phyloP scores from a whole-genome alignment of 495 filamentous ascomycete species.

The Lophiostoma macrostomum region DNA sequence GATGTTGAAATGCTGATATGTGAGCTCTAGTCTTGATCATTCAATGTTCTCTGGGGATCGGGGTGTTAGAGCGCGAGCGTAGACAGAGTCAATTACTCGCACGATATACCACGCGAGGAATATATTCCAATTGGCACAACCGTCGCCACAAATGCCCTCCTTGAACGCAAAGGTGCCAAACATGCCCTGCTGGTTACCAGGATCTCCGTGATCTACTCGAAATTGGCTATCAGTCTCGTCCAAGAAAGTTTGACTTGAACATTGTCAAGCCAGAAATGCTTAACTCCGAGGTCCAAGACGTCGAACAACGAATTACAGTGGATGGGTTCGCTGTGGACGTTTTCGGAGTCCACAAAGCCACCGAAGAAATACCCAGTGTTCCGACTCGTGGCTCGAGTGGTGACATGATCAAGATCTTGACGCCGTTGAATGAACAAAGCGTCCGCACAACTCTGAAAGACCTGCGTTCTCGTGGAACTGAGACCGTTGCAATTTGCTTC shows the following conservation, averaged over 20 bases:
- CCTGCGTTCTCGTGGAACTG: not conserved
- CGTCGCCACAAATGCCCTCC: not conserved
- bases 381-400: not conserved
- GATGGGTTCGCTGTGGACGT: not conserved
- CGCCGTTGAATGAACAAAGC: not conserved
- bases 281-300: not conserved
- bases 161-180: slow-evolving; percentile 1
- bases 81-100: too few species aligned
- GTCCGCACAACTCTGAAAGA: not conserved
- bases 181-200: not conserved
- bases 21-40: too few species aligned
- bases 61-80: too few species aligned
- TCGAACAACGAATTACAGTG: not conserved
- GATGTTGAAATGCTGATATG: too few species aligned
- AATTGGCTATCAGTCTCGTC: slow-evolving; percentile 2
- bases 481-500: not conserved
- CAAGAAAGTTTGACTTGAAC: not conserved
- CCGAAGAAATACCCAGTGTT: not conserved
- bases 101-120: too few species aligned
- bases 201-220: not conserved
- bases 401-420: slow-evolving; percentile 1
- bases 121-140: not conserved
- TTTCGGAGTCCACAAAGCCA: not conserved
- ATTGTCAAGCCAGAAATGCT: not conserved
- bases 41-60: too few species aligned